Conservation (phyloP, 2,329 filamentous ascomycete genomes). For the Cytospora paraplurivora region DNA sequence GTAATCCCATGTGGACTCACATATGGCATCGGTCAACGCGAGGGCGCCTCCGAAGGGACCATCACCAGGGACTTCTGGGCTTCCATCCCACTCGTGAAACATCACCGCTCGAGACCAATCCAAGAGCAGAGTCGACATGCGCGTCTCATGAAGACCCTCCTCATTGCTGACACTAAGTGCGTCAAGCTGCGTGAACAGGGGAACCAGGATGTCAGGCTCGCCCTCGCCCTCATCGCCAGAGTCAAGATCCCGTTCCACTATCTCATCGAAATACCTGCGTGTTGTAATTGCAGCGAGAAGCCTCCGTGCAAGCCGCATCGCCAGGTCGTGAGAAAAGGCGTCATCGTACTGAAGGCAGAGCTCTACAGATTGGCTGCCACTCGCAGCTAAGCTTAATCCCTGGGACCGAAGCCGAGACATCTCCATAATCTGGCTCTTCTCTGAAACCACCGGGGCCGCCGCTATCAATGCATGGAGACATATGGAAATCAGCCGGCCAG, state of each 20-base stretch:
- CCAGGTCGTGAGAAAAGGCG: conserved; percentile 62
- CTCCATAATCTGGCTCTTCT: conserved; percentile 54
- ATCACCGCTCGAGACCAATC: conserved; percentile 77
- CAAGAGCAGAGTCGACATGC: conserved; percentile 58
- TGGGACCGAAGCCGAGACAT: conserved; percentile 63
- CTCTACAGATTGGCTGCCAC: conserved; percentile 49
- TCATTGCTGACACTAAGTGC: conserved; percentile 52
- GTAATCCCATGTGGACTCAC: conserved; percentile 50
- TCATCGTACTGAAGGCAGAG: conserved; percentile 65
- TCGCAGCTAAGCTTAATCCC: conserved; percentile 52
- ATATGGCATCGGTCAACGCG: conserved; percentile 70
- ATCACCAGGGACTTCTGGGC: conserved; percentile 67
- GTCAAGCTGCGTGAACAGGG: conserved; percentile 56
- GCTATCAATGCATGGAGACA: conserved; percentile 66
- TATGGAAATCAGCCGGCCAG: conserved; percentile 58
- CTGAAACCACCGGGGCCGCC: conserved; percentile 53
- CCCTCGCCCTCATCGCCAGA: conserved; percentile 36
- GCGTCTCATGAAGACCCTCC: conserved; percentile 57
- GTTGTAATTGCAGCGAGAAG: conserved; percentile 60
- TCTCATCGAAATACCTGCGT: conserved; percentile 52
- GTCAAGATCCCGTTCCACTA: conserved; percentile 42
- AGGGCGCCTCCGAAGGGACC: conserved; percentile 77
- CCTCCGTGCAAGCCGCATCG: conserved; percentile 59
- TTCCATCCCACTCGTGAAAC: conserved; percentile 79
- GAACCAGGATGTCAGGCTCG: conserved; percentile 49